Evolutionary conservation across 148 eudicot species (phyloP).

Genomic region (Gaultheria prostrata): DNA sequence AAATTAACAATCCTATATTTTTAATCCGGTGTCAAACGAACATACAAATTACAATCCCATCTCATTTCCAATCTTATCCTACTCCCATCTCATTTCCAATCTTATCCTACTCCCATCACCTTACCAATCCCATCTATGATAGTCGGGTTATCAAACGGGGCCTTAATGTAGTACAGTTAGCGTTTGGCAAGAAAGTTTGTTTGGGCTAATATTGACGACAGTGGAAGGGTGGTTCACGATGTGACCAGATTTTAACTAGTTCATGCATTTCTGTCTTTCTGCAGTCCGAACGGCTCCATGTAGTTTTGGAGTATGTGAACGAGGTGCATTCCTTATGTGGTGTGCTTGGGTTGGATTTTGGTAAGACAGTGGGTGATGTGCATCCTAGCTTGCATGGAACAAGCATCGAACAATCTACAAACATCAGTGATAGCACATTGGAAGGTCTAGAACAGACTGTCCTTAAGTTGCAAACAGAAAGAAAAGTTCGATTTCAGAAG

Average conservation of each 20-base stretch:
- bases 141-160: no score
- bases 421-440: constrained; percentile 51
- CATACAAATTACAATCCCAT: no score
- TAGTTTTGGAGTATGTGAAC: constrained; percentile 52
- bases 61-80: no score
- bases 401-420: constrained; percentile 45
- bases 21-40: no score
- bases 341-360: constrained; percentile 58
- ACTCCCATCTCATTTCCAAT: no score
- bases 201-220: background rate
- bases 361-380: constrained; percentile 55
- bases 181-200: background rate
- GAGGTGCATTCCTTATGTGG: constrained; percentile 61
- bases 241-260: background rate
- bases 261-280: constrained; percentile 10
- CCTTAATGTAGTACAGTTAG: background rate
- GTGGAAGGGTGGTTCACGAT: background rate
- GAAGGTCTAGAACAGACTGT: constrained; percentile 54
- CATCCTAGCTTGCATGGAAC: constrained; percentile 61
- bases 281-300: constrained; percentile 61
- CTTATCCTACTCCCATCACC: no score
- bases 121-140: no score
- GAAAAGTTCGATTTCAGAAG: constrained; percentile 60
- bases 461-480: constrained; percentile 44
- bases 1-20: no score